Percentiles rank a stretch among this genome's conserved stretches.
Evolutionary conservation across 495 filamentous ascomycete genomes (phyloP).

Genomic region (Xylaria acuta): DNA sequence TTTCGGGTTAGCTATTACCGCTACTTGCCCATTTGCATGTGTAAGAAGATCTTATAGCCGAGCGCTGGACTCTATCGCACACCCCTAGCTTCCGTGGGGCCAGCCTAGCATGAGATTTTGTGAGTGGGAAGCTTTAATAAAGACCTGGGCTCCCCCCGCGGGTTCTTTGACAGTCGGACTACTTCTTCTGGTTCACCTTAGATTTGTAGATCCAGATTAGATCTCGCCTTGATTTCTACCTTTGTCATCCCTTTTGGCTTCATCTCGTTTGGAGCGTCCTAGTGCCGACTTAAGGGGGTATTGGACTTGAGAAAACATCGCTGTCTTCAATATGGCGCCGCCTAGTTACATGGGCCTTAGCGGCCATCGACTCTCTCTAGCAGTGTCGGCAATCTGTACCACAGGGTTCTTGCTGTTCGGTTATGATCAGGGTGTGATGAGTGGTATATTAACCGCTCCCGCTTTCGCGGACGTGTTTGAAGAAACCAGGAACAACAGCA

Average conservation of each 20-base stretch:
- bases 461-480: slow-evolving; percentile 75
- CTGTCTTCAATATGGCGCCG: slow-evolving; percentile 45
- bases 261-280: background rate
- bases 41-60: slow-evolving; percentile 8
- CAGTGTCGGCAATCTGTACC: slow-evolving; percentile 71
- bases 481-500: slow-evolving; percentile 67
- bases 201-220: slow-evolving; percentile 8
- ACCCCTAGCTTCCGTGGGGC: slow-evolving; percentile 7
- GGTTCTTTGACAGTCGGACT: background rate
- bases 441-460: slow-evolving; percentile 76
- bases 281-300: background rate
- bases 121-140: slow-evolving; percentile 13
- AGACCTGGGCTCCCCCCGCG: slow-evolving; percentile 6
- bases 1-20: background rate
- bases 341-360: slow-evolving; percentile 66
- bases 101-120: background rate
- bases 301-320: slow-evolving; percentile 12
- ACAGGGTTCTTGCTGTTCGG: slow-evolving; percentile 79
- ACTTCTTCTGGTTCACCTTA: background rate
- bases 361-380: slow-evolving; percentile 66
- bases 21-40: slow-evolving; percentile 9
- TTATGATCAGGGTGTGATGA: slow-evolving; percentile 74
- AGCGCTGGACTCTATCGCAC: background rate
- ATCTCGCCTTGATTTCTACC: background rate
- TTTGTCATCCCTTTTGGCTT: background rate